phyloP scores from a whole-genome alignment of 1,284 basidiomycete species.

The Farysia itapuensis region DNA sequence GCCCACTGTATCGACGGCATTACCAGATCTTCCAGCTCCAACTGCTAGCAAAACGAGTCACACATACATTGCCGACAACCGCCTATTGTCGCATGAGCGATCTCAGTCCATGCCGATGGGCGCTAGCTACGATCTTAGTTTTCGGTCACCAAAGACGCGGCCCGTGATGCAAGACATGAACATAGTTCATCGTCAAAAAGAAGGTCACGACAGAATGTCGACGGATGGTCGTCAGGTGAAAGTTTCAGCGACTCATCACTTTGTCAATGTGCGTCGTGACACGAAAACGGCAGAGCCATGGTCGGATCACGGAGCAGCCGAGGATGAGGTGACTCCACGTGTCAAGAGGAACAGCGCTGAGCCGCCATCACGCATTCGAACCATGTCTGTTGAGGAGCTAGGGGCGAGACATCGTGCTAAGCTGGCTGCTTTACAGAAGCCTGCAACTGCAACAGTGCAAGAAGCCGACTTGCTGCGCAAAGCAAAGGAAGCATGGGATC shows the following conservation, averaged over 20 bases:
- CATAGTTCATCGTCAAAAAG: too few relatives aligned
- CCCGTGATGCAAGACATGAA: neutral
- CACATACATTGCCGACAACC: too few relatives aligned
- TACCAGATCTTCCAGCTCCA: neutral
- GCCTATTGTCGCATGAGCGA: neutral
- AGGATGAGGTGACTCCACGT: slow-evolving; percentile 1
- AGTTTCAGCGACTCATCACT: slow-evolving; percentile 24
- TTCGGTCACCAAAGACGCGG: too few relatives aligned
- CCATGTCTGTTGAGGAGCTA: slow-evolving; percentile 41
- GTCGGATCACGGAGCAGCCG: slow-evolving; percentile 22
- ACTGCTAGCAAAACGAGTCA: too few relatives aligned
- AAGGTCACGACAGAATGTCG: neutral
- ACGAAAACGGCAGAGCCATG: slow-evolving; percentile 19
- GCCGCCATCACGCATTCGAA: slow-evolving; percentile 2
- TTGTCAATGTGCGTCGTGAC: slow-evolving; percentile 17
- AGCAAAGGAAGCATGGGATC: slow-evolving; percentile 40
- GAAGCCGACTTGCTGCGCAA: slow-evolving; percentile 27
- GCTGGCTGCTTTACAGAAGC: slow-evolving; percentile 34
- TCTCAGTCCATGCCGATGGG: neutral
- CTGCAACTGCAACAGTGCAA: slow-evolving; percentile 26
- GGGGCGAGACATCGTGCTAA: slow-evolving; percentile 35
- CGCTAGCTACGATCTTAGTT: neutral
- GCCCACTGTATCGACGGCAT: neutral
- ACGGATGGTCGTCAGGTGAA: slow-evolving; percentile 11
- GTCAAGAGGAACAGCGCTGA: slow-evolving; percentile 7